phyloP scores from a whole-genome alignment of 1,284 basidiomycete species.

The Apiotrichum laibachii region DNA sequence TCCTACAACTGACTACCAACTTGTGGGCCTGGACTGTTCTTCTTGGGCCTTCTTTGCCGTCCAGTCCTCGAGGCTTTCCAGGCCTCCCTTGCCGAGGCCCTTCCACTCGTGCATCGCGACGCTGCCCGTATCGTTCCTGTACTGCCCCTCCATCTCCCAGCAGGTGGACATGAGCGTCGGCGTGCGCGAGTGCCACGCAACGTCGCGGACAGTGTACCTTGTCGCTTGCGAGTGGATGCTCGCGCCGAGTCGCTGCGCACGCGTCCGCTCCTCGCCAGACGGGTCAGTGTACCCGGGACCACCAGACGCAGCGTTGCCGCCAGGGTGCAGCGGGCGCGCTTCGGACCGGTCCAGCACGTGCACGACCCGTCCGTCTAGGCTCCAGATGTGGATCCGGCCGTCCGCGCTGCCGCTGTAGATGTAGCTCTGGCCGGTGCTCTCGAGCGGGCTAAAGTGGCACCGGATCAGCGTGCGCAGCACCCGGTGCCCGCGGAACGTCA shows the following conservation, averaged over 20 bases:
- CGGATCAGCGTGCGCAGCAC: conserved; percentile 92
- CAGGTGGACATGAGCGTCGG: conserved; percentile 87
- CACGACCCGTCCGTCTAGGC: conserved; percentile 69
- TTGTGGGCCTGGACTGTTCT: background rate
- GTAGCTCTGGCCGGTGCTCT: conserved; percentile 89
- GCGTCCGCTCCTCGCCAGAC: conserved; percentile 32
- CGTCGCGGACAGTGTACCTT: conserved; percentile 62
- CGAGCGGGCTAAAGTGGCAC: conserved; percentile 88
- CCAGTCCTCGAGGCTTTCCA: conserved; percentile 67
- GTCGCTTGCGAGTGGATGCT: conserved; percentile 40
- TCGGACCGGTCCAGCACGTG: conserved; percentile 73
- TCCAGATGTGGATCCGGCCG: conserved; percentile 73
- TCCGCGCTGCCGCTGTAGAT: conserved; percentile 73
- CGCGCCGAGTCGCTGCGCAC: conserved; percentile 57
- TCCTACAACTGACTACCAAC: background rate
- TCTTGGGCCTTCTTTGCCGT: conserved; percentile 59
- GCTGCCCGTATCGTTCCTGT: conserved; percentile 59
- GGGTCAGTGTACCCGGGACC: conserved; percentile 39
- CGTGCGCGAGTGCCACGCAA: conserved; percentile 60
- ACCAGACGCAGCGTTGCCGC: background rate
- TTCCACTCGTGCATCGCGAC: conserved; percentile 94
- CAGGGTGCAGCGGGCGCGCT: background rate
- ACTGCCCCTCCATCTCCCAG: conserved; percentile 64
- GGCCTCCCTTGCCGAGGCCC: conserved; percentile 68
- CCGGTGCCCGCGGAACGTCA: conserved; percentile 90